Conservation (phyloP, 1,284 basidiomycete genomes). For the Leucoagaricus sp. region DNA sequence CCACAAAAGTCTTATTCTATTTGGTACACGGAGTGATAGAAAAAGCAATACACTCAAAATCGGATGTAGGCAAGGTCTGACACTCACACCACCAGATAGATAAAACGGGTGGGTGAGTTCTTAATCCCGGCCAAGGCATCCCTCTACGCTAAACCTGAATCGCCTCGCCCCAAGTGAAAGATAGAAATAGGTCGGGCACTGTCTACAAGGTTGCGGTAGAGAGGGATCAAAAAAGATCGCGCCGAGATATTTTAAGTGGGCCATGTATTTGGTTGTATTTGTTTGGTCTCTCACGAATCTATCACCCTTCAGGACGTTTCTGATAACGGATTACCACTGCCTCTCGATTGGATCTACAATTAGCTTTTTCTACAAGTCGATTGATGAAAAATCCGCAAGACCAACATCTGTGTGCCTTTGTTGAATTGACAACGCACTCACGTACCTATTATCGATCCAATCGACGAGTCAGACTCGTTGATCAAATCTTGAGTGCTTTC, state of each 20-base stretch:
- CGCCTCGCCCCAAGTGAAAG: constrained; percentile 58
- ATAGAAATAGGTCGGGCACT: constrained; percentile 62
- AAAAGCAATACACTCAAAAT: no score
- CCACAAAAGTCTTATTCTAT: no score
- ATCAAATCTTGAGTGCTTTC: no score
- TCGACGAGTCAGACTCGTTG: no score
- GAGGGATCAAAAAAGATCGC: constrained; percentile 14
- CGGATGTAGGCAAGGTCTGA: constrained; percentile 71
- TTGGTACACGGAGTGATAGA: background rate
- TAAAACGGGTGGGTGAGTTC: constrained; percentile 55
- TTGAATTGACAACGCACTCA: no score
- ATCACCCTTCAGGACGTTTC: no score
- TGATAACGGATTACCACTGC: no score
- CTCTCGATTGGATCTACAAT: no score
- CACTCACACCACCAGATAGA: constrained; percentile 67
- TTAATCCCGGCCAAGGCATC: constrained; percentile 53
- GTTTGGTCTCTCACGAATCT: background rate
- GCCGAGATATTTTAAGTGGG: constrained; percentile 7
- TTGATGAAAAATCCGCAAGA: no score
- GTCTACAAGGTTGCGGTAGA: constrained; percentile 69
- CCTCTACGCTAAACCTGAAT: constrained; percentile 73
- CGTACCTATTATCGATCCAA: no score
- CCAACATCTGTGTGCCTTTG: no score
- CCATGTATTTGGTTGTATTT: constrained; percentile 20
- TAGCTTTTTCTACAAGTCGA: no score